Percentiles rank a stretch among this genome's conserved stretches.
These are phyloP conservation scores for Phaseolus lunatus DNA, from an alignment of 306 rosid genomes.

Conservation along the genomic window DNA sequence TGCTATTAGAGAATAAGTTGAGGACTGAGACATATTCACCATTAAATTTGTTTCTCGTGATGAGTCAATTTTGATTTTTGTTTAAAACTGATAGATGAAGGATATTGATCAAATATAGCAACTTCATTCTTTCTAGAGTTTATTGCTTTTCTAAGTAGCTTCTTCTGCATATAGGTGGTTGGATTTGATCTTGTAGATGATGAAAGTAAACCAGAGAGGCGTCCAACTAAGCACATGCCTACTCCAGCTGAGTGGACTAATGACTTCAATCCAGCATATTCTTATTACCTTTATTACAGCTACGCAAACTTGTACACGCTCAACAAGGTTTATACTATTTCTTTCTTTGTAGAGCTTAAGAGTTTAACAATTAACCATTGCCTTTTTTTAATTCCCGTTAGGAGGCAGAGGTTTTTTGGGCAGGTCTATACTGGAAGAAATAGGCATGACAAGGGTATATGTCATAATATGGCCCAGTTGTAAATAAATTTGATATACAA, in stretches of 20 bases:
- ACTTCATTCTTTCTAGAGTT: constrained; percentile 12
- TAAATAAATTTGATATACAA: not conserved
- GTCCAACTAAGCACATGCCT: constrained; percentile 96
- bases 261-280: constrained; percentile 85
- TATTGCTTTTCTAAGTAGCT: constrained; percentile 21
- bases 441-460: not conserved
- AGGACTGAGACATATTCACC: not conserved
- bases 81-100: not conserved
- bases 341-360: constrained; percentile 18
- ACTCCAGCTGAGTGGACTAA: constrained; percentile 86
- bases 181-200: constrained; percentile 91
- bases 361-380: constrained; percentile 7
- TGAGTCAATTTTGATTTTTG: constrained; percentile 29
- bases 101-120: constrained; percentile 14
- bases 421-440: not conserved
- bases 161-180: constrained; percentile 65
- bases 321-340: constrained; percentile 69
- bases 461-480: not conserved
- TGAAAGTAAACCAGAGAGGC: constrained; percentile 93
- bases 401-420: not conserved
- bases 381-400: not conserved
- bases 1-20: not conserved
- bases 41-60: constrained; percentile 2
- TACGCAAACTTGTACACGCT: constrained; percentile 79
- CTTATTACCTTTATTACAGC: constrained; percentile 82